Evolutionary conservation across 495 filamentous ascomycete genomes (phyloP), one percentile per base, ranked within the genome.

Genomic region (Aspergillus steynii): DNA sequence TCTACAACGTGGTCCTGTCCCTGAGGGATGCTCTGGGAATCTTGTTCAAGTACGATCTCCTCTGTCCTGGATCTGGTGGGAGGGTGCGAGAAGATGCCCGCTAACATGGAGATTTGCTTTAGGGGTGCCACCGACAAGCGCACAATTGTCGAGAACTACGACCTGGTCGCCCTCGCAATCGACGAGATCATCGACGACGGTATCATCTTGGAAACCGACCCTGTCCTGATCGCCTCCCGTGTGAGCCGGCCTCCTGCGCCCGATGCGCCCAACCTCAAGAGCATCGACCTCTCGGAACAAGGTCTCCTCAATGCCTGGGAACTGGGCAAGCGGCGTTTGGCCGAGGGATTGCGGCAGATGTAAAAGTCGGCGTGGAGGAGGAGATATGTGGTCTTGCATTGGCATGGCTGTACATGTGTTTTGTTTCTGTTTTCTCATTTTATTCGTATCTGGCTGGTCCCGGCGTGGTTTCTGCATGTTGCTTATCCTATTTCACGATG

Each of bases 171-270:
- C 26, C 82, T 99, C 26, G 90, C 93, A 49, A 90, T 98, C 58
- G 95, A 99, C 74, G 95, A 99, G 74, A 91, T 96, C 58, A 87
- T 96, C 32, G 95, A 98, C 74, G 95, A 98, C 65, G 95, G 95
- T 32, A 93, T 99, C 64, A 93, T 98, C 63, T 83, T 99, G 12
- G 95, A 99, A 79, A 97, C 93, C 0, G 95, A 99, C 73, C 93
- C 95, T 0, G 91, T 93, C 29, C 85, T 96, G 61, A 91, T 99
- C 67, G 88, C 92, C 42, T 91, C 91, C 63, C 79, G 95, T 56
- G 96, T 97, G 67, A 96, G 90, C 81, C 86, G 88, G 68, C 91
- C 96, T 25, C 95, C 95, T n/a, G 85, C 87, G 58, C 90, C 96
- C 64, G 95, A 99, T 78, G 90, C 87, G 57, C 81, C 91, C 25